Percentiles rank a stretch among this genome's conserved stretches.
phyloP scores from a whole-genome alignment of 768 basidiomycete genomes.

The Pholiota molesta region DNA sequence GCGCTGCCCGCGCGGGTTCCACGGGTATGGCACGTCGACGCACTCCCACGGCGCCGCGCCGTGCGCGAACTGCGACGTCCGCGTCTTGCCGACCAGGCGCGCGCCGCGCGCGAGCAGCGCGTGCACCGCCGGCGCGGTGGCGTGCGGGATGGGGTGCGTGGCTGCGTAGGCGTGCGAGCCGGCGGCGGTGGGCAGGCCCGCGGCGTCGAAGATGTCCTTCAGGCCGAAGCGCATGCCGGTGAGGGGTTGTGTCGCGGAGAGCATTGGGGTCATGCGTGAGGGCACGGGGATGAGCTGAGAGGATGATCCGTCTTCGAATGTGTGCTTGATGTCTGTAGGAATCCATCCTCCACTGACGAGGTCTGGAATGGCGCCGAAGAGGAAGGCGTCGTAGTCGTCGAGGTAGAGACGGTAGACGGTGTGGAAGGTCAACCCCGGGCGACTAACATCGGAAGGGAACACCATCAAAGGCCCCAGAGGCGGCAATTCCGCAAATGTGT shows the following conservation, averaged over 20 bases:
- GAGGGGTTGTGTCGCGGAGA: constrained; percentile 31
- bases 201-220: constrained; percentile 44
- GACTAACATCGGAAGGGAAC: background rate
- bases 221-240: constrained; percentile 51
- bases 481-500: constrained; percentile 15
- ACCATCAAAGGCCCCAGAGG: constrained; percentile 35
- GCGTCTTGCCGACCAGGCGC: constrained; percentile 55
- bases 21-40: constrained; percentile 37
- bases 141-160: constrained; percentile 35
- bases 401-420: constrained; percentile 41
- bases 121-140: constrained; percentile 45
- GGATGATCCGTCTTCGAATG: constrained; percentile 16
- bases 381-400: constrained; percentile 46
- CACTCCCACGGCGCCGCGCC: constrained; percentile 45
- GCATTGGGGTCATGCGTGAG: constrained; percentile 44
- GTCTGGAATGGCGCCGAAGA: constrained; percentile 45
- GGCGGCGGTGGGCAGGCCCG: constrained; percentile 37
- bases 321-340: constrained; percentile 32
- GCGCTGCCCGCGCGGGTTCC: constrained; percentile 44
- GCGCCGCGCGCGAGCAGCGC: constrained; percentile 51
- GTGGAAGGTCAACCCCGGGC: constrained; percentile 15
- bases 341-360: constrained; percentile 33
- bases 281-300: constrained; percentile 49
- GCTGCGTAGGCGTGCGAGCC: constrained; percentile 36
- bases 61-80: constrained; percentile 56